Evolutionary conservation across 495 filamentous ascomycete genomes (phyloP).

Genomic region (Geopyxis carbonaria): DNA sequence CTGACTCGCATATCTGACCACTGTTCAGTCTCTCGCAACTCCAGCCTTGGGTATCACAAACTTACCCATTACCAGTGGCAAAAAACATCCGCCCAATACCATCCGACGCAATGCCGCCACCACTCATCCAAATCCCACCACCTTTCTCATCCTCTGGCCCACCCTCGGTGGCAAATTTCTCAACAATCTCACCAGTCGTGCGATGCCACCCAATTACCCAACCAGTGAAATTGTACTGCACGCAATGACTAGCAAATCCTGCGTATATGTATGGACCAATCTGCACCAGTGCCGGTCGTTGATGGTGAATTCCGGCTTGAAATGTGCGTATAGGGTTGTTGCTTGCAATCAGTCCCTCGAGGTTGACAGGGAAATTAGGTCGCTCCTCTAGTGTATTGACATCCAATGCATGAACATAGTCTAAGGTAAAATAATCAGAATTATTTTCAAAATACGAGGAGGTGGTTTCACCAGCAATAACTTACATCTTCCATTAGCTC

Average conservation of each 20-base stretch:
- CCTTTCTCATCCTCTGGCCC: conserved; percentile 23
- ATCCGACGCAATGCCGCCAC: conserved; percentile 25
- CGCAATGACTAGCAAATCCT: conserved; percentile 33
- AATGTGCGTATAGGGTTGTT: conserved; percentile 32
- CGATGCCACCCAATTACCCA: conserved; percentile 33
- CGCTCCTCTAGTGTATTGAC: conserved; percentile 27
- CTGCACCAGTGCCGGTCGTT: conserved; percentile 30
- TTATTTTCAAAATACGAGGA: too few species aligned
- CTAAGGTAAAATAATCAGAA: too few species aligned
- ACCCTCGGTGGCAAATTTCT: conserved; percentile 28
- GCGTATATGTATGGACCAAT: conserved; percentile 29
- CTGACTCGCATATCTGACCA: conserved; percentile 23
- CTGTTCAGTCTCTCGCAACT: not conserved
- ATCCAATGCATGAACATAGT: conserved; percentile 30
- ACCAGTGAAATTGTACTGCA: conserved; percentile 34
- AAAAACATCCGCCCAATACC: conserved; percentile 18
- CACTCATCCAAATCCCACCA: conserved; percentile 26
- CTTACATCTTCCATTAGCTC: conserved; percentile 24
- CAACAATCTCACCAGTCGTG: conserved; percentile 28
- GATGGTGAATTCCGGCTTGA: conserved; percentile 30
- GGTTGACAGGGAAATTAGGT: conserved; percentile 27
- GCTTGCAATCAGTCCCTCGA: conserved; percentile 29
- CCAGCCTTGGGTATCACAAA: too few species aligned
- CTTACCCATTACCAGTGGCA: too few species aligned
- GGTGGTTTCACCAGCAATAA: too few species aligned